phyloP scores from a whole-genome alignment of 495 filamentous ascomycete genomes.

The Monascus purpureus region DNA sequence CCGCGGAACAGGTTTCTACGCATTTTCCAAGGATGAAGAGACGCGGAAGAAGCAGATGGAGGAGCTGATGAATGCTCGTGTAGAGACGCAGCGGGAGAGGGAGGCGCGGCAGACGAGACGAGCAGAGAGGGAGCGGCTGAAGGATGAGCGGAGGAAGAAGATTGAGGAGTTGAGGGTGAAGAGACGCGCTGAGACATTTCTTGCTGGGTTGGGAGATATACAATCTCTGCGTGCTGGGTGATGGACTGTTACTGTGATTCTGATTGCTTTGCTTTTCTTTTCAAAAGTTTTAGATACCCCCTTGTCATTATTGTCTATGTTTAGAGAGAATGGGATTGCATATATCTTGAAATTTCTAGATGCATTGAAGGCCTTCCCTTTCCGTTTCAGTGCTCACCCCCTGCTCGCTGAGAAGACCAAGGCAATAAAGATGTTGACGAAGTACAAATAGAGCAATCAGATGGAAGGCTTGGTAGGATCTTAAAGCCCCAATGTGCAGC shows the following conservation, averaged over 20 bases:
- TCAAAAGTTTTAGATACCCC: conserved; percentile 9
- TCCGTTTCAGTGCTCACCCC: no score
- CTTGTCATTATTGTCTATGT: no score
- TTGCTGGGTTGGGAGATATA: conserved; percentile 32
- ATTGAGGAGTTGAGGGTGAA: conserved; percentile 45
- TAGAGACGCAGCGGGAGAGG: conserved; percentile 50
- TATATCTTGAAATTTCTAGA: no score
- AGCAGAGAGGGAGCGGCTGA: conserved; percentile 32
- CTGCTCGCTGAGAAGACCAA: no score
- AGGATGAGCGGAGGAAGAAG: conserved; percentile 41
- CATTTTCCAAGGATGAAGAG: conserved; percentile 59
- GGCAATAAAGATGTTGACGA: no score
- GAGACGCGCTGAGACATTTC: conserved; percentile 55
- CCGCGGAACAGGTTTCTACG: conserved; percentile 83
- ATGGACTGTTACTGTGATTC: background rate
- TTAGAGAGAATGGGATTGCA: no score
- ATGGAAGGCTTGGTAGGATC: no score
- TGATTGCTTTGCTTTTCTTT: no score
- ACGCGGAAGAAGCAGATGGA: conserved; percentile 61
- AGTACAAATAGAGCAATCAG: no score
- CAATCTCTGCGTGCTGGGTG: no score
- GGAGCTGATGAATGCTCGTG: conserved; percentile 48
- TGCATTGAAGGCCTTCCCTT: no score
- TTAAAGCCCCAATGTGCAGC: no score
- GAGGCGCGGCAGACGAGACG: conserved; percentile 32